These are phyloP conservation scores for Zelonia costaricensis DNA, from an alignment of 208 protist species.

Conservation along the genomic window DNA sequence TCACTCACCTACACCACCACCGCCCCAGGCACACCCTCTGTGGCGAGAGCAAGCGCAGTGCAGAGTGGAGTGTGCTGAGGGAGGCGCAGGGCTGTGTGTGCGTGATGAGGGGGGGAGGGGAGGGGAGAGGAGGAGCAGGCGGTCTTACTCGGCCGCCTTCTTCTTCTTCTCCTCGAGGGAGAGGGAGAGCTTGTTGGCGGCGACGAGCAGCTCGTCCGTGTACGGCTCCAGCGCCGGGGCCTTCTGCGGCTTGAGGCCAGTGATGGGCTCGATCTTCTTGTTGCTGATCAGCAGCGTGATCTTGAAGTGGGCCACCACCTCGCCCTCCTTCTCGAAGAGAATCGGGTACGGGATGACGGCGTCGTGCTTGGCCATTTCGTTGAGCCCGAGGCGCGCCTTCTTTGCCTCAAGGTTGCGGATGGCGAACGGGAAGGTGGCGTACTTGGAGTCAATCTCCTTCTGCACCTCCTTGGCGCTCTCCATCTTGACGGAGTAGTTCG, in stretches of 20 bases:
- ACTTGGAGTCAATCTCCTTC: slow-evolving; percentile 95
- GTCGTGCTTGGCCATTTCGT: slow-evolving; percentile 96
- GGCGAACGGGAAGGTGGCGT: slow-evolving; percentile 96
- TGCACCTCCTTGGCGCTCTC: slow-evolving; percentile 96
- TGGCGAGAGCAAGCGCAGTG: too few relatives aligned
- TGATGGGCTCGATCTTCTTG: slow-evolving; percentile 91
- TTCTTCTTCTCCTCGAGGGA: slow-evolving; percentile 90
- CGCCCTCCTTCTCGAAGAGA: slow-evolving; percentile 93
- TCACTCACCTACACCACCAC: too few relatives aligned
- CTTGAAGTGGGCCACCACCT: slow-evolving; percentile 92
- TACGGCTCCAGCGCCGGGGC: slow-evolving; percentile 72
- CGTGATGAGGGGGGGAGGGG: too few relatives aligned
- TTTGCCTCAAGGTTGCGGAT: slow-evolving; percentile 94
- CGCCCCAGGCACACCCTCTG: too few relatives aligned
- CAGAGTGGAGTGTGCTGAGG: too few relatives aligned
- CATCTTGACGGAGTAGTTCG: slow-evolving; percentile 97
- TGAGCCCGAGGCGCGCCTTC: slow-evolving; percentile 93
- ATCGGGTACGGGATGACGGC: slow-evolving; percentile 97
- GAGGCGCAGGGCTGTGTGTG: too few relatives aligned
- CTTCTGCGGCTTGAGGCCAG: slow-evolving; percentile 87
- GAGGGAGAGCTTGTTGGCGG: slow-evolving; percentile 78
- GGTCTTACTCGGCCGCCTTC: slow-evolving; percentile 20
- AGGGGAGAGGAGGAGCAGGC: too few relatives aligned
- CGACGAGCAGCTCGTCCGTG: slow-evolving; percentile 85
- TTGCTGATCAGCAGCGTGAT: slow-evolving; percentile 88